These are phyloP conservation scores for Coemansia sp. DNA, from an alignment of 192 early-diverging fungal genomes.

Conservation along the genomic window DNA sequence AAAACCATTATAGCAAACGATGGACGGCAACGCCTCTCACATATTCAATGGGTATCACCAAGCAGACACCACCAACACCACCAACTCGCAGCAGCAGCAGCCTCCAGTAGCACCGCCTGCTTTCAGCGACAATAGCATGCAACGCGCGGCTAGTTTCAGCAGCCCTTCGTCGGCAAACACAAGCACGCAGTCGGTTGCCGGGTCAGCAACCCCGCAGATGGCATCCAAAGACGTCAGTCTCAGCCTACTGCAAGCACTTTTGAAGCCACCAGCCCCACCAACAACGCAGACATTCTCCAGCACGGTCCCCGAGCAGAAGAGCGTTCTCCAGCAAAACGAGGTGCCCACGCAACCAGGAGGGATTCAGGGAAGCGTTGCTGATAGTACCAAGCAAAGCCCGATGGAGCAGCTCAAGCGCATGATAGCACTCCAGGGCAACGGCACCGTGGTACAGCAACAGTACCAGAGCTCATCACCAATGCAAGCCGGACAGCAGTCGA, in stretches of 20 bases:
- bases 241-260: constrained; percentile 42
- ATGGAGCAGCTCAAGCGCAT: constrained; percentile 51
- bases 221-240: constrained; percentile 32
- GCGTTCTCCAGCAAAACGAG: background rate
- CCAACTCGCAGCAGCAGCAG: constrained; percentile 14
- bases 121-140: constrained; percentile 1
- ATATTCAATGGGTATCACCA: constrained; percentile 28
- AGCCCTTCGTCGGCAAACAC: constrained; percentile 31
- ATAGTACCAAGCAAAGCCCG: constrained; percentile 11
- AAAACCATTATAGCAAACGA: background rate
- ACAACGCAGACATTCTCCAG: constrained; percentile 22
- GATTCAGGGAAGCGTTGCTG: constrained; percentile 3
- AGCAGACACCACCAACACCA: constrained; percentile 21
- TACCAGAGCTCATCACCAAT: background rate
- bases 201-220: constrained; percentile 30
- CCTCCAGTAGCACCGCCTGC: too few relatives aligned
- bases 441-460: constrained; percentile 12
- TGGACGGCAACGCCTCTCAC: constrained; percentile 29
- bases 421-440: constrained; percentile 28
- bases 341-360: background rate
- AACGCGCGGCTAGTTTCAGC: constrained; percentile 16
- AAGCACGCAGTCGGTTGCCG: constrained; percentile 26
- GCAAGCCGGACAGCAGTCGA: background rate
- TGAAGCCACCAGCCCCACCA: constrained; percentile 45
- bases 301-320: constrained; percentile 17